Evolutionary conservation across 495 filamentous ascomycete genomes (phyloP).

Genomic region (Annulohypoxylon moriforme): DNA sequence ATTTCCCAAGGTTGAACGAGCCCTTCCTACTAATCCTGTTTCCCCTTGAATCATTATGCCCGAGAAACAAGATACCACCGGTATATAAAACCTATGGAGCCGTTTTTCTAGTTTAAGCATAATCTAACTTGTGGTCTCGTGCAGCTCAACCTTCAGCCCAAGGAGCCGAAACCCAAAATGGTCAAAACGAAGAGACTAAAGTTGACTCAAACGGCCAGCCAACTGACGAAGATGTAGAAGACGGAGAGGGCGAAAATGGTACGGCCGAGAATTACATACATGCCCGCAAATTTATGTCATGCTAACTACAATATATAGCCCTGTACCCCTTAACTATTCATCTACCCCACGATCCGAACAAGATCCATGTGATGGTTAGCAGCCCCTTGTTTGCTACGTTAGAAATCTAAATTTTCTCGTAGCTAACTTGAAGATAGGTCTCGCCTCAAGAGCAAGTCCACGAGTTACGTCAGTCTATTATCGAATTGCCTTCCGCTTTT

Average conservation of each 20-base stretch:
- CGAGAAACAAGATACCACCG: conserved; percentile 41
- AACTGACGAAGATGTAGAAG: conserved; percentile 43
- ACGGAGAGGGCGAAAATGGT: conserved; percentile 36
- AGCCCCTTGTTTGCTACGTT: conserved; percentile 28
- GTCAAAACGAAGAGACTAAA: conserved; percentile 39
- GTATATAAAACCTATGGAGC: conserved; percentile 30
- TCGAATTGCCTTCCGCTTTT: conserved; percentile 91
- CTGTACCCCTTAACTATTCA: conserved; percentile 85
- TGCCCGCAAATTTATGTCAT: background rate
- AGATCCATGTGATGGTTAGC: conserved; percentile 85
- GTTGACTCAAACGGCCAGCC: conserved; percentile 44
- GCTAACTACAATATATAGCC: conserved; percentile 40
- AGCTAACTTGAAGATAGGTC: conserved; percentile 67
- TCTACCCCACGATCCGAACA: conserved; percentile 81
- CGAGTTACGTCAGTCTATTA: conserved; percentile 95
- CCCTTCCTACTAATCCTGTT: conserved; percentile 22
- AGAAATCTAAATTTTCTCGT: conserved; percentile 33
- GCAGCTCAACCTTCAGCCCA: conserved; percentile 39
- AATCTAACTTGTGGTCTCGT: conserved; percentile 27
- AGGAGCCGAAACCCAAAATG: conserved; percentile 39
- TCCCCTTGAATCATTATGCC: conserved; percentile 39
- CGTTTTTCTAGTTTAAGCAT: background rate
- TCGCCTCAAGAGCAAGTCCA: conserved; percentile 95
- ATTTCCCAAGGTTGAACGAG: background rate
- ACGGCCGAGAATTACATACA: conserved; percentile 10